Percentiles rank a stretch among this genome's conserved stretches.
These are phyloP conservation scores for Cylindrotheca fusiformis DNA, from an alignment of 108 stramenopile genomes.

Conservation along the genomic window DNA sequence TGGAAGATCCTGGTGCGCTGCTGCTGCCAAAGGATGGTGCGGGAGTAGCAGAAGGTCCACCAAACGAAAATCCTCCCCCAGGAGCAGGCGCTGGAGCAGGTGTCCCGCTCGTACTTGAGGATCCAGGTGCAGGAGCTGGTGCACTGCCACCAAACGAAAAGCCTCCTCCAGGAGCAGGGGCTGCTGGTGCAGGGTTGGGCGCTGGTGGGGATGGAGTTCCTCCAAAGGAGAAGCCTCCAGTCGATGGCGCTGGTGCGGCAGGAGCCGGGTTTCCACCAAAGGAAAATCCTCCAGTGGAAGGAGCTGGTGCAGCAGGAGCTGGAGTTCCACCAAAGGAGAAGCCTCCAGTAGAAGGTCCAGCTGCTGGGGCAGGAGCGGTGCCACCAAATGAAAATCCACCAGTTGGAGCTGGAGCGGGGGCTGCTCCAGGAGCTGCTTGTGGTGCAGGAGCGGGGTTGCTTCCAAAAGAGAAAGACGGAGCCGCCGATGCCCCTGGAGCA, in stretches of 20 bases:
- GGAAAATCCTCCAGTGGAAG: slow-evolving; percentile 17
- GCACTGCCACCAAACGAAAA: background rate
- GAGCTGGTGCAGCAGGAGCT: slow-evolving; percentile 6
- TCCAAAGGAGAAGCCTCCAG: slow-evolving; percentile 18
- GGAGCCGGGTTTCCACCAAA: slow-evolving; percentile 14
- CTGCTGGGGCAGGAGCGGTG: slow-evolving; percentile 8
- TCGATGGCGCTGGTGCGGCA: slow-evolving; percentile 24
- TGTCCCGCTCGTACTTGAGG: slow-evolving; percentile 15
- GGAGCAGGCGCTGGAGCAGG: slow-evolving; percentile 15
- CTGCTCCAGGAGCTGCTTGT: slow-evolving; percentile 7
- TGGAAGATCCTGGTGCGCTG: background rate
- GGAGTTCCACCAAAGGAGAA: slow-evolving; percentile 24
- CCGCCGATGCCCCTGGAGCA: background rate
- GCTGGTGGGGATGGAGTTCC: background rate
- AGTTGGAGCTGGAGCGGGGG: slow-evolving; percentile 9
- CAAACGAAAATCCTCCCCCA: background rate
- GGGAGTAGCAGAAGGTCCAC: background rate
- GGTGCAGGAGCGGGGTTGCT: slow-evolving; percentile 2
- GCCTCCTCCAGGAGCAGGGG: slow-evolving; percentile 6
- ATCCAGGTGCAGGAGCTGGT: slow-evolving; percentile 1
- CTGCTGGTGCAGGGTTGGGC: background rate
- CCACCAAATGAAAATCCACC: slow-evolving; percentile 27
- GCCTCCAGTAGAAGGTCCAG: background rate
- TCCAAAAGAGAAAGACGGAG: slow-evolving; percentile 16
- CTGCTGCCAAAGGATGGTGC: background rate